Evolutionary conservation across 2,329 filamentous ascomycete species (phyloP), one percentile per base, ranked within the genome.

Genomic region (Cordyceps javanica): DNA sequence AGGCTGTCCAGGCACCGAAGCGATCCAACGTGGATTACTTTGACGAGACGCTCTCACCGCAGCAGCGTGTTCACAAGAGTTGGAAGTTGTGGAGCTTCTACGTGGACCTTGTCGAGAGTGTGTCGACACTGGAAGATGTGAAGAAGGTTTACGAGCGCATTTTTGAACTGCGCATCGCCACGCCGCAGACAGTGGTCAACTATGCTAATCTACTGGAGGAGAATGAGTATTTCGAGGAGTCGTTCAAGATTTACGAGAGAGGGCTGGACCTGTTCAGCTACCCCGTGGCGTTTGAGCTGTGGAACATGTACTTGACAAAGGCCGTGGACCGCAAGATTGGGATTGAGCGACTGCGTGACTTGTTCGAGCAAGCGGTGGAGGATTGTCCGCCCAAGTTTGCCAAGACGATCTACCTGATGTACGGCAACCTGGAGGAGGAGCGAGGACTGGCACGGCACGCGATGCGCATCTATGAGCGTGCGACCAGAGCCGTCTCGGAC

Each of bases 41-140:
- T 68, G 94, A 99, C 70, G 95, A 99, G 70, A 91, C 84, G 0
- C 77, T 99, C 7, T 91, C 91, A 2, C 93, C 94, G 4, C 94
- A 99, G 70, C 94, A 97, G 75, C 85, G 95, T 61, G 90, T 99
- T 3, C 94, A 99, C 76, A 99, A 99, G 79, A 96, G 91, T 69
- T 99, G 94, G 94, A 99, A 97, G 72, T 76, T 99, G 11, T 99
- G 94, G 94, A 96, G 91, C 73, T 99, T 99, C 77, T 99, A 99
- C 66, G 92, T 99, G 41, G 94, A 99, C 70, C 82, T 99, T 1
- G 92, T 99, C 3, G 94, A 99, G 72, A 96, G 91, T 70, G 92
- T 97, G 32, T 88, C 89, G 60, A 90, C 89, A 0, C 74, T 99
- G 16, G 91, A 96, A 23, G 93, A 97, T 73, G 97, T 93, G 0